Conservation (phyloP, 192 early-diverging fungal genomes). For the Podila minutissima region DNA sequence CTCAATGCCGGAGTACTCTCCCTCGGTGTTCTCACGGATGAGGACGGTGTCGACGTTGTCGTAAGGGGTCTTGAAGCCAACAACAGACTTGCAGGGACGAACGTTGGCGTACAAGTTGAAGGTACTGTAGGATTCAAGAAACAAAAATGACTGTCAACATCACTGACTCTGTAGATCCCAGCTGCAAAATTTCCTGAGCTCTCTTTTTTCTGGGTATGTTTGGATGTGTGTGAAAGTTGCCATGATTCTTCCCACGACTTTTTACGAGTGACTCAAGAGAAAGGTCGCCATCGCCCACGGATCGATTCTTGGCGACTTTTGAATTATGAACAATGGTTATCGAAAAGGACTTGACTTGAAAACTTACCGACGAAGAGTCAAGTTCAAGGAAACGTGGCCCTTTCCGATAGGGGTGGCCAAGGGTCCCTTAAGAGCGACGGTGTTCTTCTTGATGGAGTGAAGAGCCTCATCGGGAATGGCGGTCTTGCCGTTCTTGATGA, state of each 20-base stretch:
- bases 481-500: slow-evolving; percentile 91
- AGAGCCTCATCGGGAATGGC: slow-evolving; percentile 93
- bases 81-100: slow-evolving; percentile 97
- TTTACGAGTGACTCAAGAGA: too few species aligned
- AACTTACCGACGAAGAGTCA: slow-evolving; percentile 73
- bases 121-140: slow-evolving; percentile 60
- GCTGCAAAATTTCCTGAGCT: too few species aligned
- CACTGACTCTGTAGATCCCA: too few species aligned
- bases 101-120: slow-evolving; percentile 99
- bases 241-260: too few species aligned
- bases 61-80: slow-evolving; percentile 96
- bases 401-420: slow-evolving; percentile 99
- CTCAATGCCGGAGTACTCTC: slow-evolving; percentile 99
- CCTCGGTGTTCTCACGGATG: slow-evolving; percentile 99
- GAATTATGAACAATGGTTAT: too few species aligned
- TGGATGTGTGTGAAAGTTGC: too few species aligned
- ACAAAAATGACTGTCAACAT: neutral
- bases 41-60: slow-evolving; percentile 97
- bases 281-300: too few species aligned
- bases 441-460: slow-evolving; percentile 93
- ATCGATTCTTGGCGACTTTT: too few species aligned
- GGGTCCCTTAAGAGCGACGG: slow-evolving; percentile 96
- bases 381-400: slow-evolving; percentile 96
- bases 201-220: too few species aligned
- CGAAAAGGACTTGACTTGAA: neutral